Conservation (phyloP, 768 basidiomycete genomes). For the Polyporus arcularius region DNA sequence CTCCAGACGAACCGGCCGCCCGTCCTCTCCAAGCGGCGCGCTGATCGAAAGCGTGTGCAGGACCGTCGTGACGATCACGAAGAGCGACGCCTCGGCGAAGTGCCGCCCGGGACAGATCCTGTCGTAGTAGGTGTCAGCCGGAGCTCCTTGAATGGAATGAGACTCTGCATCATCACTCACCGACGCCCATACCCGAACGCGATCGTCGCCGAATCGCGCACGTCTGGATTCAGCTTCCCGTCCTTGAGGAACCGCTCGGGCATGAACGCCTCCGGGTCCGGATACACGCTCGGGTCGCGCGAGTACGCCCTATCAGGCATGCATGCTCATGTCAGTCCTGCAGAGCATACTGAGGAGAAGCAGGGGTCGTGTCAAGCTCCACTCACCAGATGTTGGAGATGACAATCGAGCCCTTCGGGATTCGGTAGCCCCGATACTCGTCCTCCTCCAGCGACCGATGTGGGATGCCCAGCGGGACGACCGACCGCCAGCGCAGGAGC, state of each 20-base stretch:
- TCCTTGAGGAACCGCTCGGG: constrained; percentile 25
- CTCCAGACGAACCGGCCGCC: background rate
- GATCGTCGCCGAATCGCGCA: constrained; percentile 21
- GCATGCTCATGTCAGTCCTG: too few species aligned
- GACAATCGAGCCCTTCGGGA: constrained; percentile 13
- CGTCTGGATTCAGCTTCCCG: constrained; percentile 9
- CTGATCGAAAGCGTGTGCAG: constrained; percentile 21
- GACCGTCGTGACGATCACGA: constrained; percentile 22
- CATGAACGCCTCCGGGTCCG: constrained; percentile 24
- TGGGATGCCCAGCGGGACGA: constrained; percentile 23
- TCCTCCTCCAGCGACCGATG: constrained; percentile 16
- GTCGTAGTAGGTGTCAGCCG: background rate
- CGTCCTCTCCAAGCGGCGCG: constrained; percentile 7
- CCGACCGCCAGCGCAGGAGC: constrained; percentile 29
- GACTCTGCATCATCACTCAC: background rate
- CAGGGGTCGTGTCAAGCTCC: background rate
- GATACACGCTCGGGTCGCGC: constrained; percentile 17
- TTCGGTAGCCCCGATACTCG: constrained; percentile 8
- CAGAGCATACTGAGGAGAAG: too few species aligned
- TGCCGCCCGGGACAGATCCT: constrained; percentile 26
- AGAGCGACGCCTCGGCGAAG: constrained; percentile 21
- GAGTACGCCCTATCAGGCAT: constrained; percentile 15
- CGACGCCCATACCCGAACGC: constrained; percentile 29
- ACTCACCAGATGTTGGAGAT: constrained; percentile 13
- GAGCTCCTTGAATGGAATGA: background rate